A percentile compares a stretch with the other conserved stretches of the same genome.
Evolutionary conservation across 2,329 filamentous ascomycete genomes (phyloP).

Genomic region (Raffaelea arxii): DNA sequence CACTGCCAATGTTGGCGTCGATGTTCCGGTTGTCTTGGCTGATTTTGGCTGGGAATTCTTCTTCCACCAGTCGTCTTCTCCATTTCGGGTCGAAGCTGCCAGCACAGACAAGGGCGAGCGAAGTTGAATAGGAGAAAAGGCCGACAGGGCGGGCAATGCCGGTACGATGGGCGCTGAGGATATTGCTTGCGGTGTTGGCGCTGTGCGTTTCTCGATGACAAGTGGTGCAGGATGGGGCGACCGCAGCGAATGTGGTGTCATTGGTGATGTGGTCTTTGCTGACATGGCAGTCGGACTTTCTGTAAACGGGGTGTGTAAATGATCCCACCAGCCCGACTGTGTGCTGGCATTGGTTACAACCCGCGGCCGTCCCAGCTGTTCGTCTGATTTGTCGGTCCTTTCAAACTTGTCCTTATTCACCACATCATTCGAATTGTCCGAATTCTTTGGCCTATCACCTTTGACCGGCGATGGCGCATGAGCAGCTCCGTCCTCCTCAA

Average conservation of each 20-base stretch:
- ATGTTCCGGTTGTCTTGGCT: too few relatives aligned
- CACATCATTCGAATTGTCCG: too few relatives aligned
- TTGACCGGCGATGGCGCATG: too few relatives aligned
- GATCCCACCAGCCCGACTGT: conserved; percentile 69
- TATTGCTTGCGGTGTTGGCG: not conserved
- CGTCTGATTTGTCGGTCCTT: conserved; percentile 13
- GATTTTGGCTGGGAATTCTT: conserved; percentile 16
- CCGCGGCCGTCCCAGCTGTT: not conserved
- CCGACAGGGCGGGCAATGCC: not conserved
- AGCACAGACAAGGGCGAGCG: too few relatives aligned
- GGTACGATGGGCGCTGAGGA: not conserved
- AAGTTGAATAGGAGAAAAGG: too few relatives aligned
- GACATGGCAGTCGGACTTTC: conserved; percentile 32
- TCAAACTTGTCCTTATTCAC: too few relatives aligned
- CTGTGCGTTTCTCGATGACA: not conserved
- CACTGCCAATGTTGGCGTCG: too few relatives aligned
- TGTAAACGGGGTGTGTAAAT: conserved; percentile 61
- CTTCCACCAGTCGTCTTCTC: conserved; percentile 28
- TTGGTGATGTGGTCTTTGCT: conserved; percentile 20
- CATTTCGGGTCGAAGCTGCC: too few relatives aligned
- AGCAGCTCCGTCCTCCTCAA: conserved; percentile 58
- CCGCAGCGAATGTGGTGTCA: conserved; percentile 6
- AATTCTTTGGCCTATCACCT: too few relatives aligned
- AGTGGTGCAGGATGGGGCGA: conserved; percentile 1
- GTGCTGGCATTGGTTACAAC: conserved; percentile 41